Base-by-base conservation (phyloP, 371 early-diverging fungal genomes). In the Mucor racemosus region DNA sequence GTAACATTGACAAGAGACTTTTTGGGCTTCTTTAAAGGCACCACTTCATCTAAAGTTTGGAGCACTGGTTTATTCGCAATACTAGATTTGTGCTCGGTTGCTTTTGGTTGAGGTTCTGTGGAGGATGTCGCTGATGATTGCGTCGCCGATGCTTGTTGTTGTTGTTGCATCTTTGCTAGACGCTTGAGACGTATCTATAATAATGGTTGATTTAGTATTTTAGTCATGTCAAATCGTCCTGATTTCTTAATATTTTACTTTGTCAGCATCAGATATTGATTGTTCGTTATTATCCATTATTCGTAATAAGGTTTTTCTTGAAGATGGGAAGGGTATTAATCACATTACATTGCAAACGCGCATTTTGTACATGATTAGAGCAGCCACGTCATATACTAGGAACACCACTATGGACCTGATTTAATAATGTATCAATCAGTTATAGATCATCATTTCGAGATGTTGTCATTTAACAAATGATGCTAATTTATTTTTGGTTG, bases 171-270 rank as follows among this genome's bases (percentile, higher is more conserved):
- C 65, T 88, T 91, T 36, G 90, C 90, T 35, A 90, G 76, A 19
- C 91, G 87, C 60, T 90, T 91, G 61, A 86, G 81, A 40, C 92
- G 87, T 65, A 92, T 90, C 90, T 92, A 76, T 5, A 34, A 15
- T n/a, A 10, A n/a, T 10, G 15, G 4, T 26, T 14, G 33, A 8
- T 7, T 35, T 11, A 62, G 31, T 10, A 35, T 35, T 15, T 17
- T 3, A 26, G 26, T 26, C 26, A 9, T 36, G 4, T 7, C 6
- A 59, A 3, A 11, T n/a, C 7, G 26, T 26, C 6, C 9, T 4
- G 7, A 38, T 38, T 38, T 38, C 4, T 4, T 38, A 17, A 21
- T 11, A 1, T 15, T 10, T 42, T 55, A 63, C 64, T 56, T 55
- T 39, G 13, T 63, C 64, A 33, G 64, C 41, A 13, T 63, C 64